Conservation (phyloP, 192 early-diverging fungal genomes). For the Gaertneriomyces sp. region DNA sequence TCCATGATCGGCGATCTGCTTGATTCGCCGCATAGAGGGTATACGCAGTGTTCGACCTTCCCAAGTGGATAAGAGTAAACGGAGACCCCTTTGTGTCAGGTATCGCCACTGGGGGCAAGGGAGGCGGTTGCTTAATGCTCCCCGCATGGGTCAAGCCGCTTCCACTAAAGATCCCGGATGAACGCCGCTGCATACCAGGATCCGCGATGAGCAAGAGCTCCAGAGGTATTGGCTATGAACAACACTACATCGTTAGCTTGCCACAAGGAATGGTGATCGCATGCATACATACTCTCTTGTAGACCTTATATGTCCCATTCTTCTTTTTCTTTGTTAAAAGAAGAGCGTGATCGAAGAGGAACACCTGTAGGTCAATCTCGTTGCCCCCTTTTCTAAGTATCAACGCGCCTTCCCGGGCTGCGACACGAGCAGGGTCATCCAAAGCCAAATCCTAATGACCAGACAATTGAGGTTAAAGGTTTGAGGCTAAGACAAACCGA, state of each 20-base stretch:
- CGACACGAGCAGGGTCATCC: slow-evolving; percentile 59
- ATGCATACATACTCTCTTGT: slow-evolving; percentile 40
- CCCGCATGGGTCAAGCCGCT: no score
- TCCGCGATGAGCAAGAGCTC: slow-evolving; percentile 52
- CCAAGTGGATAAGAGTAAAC: slow-evolving; percentile 71
- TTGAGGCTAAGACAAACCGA: not conserved
- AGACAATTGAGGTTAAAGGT: not conserved
- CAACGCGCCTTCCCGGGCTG: slow-evolving; percentile 79
- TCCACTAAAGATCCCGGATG: slow-evolving; percentile 27
- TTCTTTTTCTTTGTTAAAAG: slow-evolving; percentile 40
- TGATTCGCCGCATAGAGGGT: slow-evolving; percentile 73
- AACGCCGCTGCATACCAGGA: slow-evolving; percentile 5
- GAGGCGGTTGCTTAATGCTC: no score
- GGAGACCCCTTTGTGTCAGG: slow-evolving; percentile 61
- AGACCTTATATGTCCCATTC: slow-evolving; percentile 50
- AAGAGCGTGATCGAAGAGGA: slow-evolving; percentile 77
- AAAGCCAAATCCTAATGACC: slow-evolving; percentile 66
- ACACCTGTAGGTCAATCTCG: slow-evolving; percentile 67
- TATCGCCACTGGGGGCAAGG: not conserved
- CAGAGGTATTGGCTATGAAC: slow-evolving; percentile 70
- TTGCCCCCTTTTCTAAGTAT: slow-evolving; percentile 56
- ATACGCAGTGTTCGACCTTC: slow-evolving; percentile 62
- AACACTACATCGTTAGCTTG: slow-evolving; percentile 33
- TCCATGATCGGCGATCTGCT: slow-evolving; percentile 77
- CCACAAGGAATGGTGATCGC: slow-evolving; percentile 4